These are phyloP conservation scores for Barnettozyma vustinii DNA, from an alignment of 805 yeast species.

Conservation along the genomic window DNA sequence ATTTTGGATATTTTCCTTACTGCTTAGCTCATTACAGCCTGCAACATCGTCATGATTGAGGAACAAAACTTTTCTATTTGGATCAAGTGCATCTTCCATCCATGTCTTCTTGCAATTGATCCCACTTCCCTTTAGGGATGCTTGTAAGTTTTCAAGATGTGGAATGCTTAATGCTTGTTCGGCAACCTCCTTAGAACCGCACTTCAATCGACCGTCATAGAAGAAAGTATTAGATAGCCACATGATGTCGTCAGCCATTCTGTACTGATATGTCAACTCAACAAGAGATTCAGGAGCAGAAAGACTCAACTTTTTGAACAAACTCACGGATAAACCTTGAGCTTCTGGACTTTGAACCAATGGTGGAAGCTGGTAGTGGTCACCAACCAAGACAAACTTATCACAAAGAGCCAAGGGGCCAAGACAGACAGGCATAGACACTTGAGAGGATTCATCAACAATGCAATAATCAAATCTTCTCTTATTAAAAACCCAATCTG, in stretches of 20 bases:
- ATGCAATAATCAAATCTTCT: constrained; percentile 85
- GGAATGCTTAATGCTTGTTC: constrained; percentile 51
- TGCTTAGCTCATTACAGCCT: constrained; percentile 43
- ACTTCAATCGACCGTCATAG: constrained; percentile 67
- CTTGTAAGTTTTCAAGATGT: constrained; percentile 13
- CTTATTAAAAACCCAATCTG: constrained; percentile 51
- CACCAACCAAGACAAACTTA: constrained; percentile 91
- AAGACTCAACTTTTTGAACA: constrained; percentile 72
- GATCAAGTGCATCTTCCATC: constrained; percentile 52
- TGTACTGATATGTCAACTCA: constrained; percentile 75
- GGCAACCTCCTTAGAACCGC: constrained; percentile 67
- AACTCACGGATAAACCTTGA: constrained; percentile 56
- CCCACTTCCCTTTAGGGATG: constrained; percentile 3
- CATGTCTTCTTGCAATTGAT: constrained; percentile 32
- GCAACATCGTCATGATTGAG: constrained; percentile 70
- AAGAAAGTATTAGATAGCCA: constrained; percentile 71
- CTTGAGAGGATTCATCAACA: constrained; percentile 95
- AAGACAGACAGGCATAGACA: constrained; percentile 82
- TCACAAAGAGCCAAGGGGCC: constrained; percentile 81
- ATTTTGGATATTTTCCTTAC: constrained; percentile 70
- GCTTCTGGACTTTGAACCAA: constrained; percentile 70
- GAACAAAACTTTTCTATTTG: constrained; percentile 61
- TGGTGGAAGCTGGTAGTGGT: constrained; percentile 91
- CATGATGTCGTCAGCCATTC: constrained; percentile 93
- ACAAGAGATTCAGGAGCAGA: constrained; percentile 69